phyloP scores from a whole-genome alignment of 2,329 filamentous ascomycete genomes.

The Gyromitra esculenta region DNA sequence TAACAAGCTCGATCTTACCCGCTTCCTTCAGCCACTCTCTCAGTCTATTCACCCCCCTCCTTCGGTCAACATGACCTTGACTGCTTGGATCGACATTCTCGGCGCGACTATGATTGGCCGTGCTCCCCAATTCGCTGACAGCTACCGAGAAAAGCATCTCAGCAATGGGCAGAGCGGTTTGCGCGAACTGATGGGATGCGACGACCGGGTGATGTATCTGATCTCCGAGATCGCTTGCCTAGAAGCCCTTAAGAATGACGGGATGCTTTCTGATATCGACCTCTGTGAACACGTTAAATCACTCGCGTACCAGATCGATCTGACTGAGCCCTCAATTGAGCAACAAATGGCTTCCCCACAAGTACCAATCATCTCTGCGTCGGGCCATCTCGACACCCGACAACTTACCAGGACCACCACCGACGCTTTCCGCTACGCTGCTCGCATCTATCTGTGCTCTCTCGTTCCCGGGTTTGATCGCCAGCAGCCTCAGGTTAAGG shows the following conservation, averaged over 20 bases:
- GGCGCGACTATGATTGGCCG: conserved; percentile 90
- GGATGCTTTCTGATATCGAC: conserved; percentile 80
- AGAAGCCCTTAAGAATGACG: conserved; percentile 83
- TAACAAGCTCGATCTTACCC: conserved; percentile 81
- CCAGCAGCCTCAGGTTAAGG: conserved; percentile 75
- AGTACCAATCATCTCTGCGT: conserved; percentile 70
- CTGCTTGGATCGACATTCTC: conserved; percentile 96
- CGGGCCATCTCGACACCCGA: conserved; percentile 79
- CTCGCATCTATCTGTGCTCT: conserved; percentile 95
- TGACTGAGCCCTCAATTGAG: conserved; percentile 74
- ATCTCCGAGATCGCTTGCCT: conserved; percentile 98
- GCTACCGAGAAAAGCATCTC: conserved; percentile 94
- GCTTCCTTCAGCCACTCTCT: conserved; percentile 69
- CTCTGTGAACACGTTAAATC: conserved; percentile 89
- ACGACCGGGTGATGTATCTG: conserved; percentile 96
- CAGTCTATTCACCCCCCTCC: conserved; percentile 64
- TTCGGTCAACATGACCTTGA: conserved; percentile 94
- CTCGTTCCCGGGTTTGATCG: conserved; percentile 88
- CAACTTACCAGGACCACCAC: conserved; percentile 90
- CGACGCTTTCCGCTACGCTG: conserved; percentile 86
- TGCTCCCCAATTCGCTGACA: conserved; percentile 87
- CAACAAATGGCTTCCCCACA: conserved; percentile 65
- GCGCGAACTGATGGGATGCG: conserved; percentile 94
- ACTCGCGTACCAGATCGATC: conserved; percentile 85
- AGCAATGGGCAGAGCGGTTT: conserved; percentile 74